Conservation (phyloP, 2,329 filamentous ascomycete species). For the Venturia oleaginea region DNA sequence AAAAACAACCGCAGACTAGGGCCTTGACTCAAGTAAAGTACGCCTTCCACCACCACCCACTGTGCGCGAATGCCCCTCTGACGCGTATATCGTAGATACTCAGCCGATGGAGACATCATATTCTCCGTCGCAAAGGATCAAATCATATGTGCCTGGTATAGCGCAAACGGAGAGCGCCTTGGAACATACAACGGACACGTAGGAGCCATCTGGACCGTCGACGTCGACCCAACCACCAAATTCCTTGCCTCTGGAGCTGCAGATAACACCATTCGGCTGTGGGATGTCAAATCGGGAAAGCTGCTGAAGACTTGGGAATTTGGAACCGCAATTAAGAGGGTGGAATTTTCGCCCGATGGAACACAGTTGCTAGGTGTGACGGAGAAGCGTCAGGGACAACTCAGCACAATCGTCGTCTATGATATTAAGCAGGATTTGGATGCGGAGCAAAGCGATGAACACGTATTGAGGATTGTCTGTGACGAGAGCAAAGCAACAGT, state of each 20-base stretch:
- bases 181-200: conserved; percentile 96
- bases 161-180: conserved; percentile 94
- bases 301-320: conserved; percentile 98
- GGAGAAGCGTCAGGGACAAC: conserved; percentile 95
- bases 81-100: conserved; percentile 51
- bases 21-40: conserved; percentile 91
- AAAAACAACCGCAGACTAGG: conserved; percentile 54
- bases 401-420: conserved; percentile 88
- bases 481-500: conserved; percentile 91
- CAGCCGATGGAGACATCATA: conserved; percentile 89
- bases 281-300: conserved; percentile 89
- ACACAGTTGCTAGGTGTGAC: conserved; percentile 85
- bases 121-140: conserved; percentile 97
- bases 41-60: conserved; percentile 20
- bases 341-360: conserved; percentile 95
- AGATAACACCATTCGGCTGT: conserved; percentile 96
- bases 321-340: conserved; percentile 90
- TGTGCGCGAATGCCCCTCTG: conserved; percentile 9
- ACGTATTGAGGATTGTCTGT: conserved; percentile 77
- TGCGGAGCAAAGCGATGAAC: conserved; percentile 77
- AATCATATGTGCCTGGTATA: conserved; percentile 92
- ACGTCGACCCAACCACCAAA: conserved; percentile 84
- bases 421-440: conserved; percentile 78
- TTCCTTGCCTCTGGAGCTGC: conserved; percentile 91
- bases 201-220: conserved; percentile 97